Evolutionary conservation across 768 basidiomycete species (phyloP).

Genomic region (Mycena capillaripes): DNA sequence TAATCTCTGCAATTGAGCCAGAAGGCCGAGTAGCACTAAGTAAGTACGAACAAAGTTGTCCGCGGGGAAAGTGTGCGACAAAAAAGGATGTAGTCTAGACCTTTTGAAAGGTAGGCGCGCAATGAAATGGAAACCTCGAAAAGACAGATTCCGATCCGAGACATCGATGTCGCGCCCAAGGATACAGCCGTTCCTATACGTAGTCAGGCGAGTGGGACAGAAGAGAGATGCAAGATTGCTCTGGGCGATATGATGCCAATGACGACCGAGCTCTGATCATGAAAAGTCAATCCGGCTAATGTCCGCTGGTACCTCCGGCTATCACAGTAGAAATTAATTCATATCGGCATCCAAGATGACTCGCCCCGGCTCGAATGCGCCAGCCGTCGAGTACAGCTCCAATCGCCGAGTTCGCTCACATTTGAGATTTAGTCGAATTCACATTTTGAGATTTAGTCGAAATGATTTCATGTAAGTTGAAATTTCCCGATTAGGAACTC

Average conservation of each 20-base stretch:
- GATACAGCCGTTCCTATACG: slow-evolving; percentile 1
- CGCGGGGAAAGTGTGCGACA: not conserved
- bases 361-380: too few relatives aligned
- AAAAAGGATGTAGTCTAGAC: not conserved
- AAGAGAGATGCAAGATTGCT: slow-evolving; percentile 7
- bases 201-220: not conserved
- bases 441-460: too few relatives aligned
- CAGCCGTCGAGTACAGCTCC: too few relatives aligned
- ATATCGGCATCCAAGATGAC: slow-evolving; percentile 16
- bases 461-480: not conserved
- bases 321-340: slow-evolving; percentile 21
- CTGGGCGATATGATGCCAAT: not conserved
- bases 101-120: not conserved
- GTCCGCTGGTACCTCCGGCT: not conserved
- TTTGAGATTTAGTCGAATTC: too few relatives aligned
- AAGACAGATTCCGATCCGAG: too few relatives aligned
- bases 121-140: too few relatives aligned
- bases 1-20: not conserved
- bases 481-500: not conserved
- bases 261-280: not conserved
- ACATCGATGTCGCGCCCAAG: not conserved
- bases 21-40: slow-evolving; percentile 3
- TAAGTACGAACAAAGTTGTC: slow-evolving; percentile 12
- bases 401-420: too few relatives aligned
- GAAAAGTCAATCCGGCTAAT: not conserved